A percentile compares a stretch with the other conserved stretches of the same genome.
Evolutionary conservation across 139 green algal species (phyloP).

Genomic region (Nannochloris sp.): DNA sequence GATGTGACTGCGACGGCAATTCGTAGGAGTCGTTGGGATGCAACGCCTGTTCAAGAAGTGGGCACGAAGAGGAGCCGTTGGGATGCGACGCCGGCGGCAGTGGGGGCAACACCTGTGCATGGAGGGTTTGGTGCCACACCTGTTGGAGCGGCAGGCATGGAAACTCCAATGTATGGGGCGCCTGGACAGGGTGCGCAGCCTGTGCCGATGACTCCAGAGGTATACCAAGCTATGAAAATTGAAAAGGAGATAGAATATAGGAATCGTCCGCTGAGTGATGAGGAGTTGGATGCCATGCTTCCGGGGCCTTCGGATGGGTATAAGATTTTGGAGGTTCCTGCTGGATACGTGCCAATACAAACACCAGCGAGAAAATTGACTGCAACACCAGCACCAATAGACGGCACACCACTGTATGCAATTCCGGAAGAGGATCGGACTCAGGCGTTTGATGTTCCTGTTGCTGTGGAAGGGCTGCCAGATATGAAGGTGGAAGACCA

Average conservation of each 20-base stretch:
- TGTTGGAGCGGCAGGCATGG: conserved; percentile 51
- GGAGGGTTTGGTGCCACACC: conserved; percentile 52
- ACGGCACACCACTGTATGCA: conserved; percentile 73
- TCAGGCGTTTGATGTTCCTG: conserved; percentile 67
- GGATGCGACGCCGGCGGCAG: conserved; percentile 30
- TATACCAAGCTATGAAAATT: conserved; percentile 55
- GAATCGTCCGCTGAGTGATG: conserved; percentile 84
- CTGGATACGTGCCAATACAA: conserved; percentile 84
- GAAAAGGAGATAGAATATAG: conserved; percentile 87
- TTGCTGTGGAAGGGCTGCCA: conserved; percentile 75
- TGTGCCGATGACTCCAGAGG: conserved; percentile 68
- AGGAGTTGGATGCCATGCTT: conserved; percentile 93
- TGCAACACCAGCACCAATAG: conserved; percentile 81
- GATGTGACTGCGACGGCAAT: neutral
- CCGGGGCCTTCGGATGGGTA: conserved; percentile 78
- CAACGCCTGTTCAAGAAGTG: conserved; percentile 30
- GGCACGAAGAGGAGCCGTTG: conserved; percentile 25
- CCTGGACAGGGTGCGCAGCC: neutral
- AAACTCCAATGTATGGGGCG: conserved; percentile 41
- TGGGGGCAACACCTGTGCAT: conserved; percentile 33
- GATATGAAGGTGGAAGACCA: conserved; percentile 96
- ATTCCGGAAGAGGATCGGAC: conserved; percentile 56
- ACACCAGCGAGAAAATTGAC: conserved; percentile 90
- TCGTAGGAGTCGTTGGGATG: conserved; percentile 67
- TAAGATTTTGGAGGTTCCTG: conserved; percentile 68